These are phyloP conservation scores for Haematococcus lacustris DNA, from an alignment of 139 green algal species.

Conservation along the genomic window DNA sequence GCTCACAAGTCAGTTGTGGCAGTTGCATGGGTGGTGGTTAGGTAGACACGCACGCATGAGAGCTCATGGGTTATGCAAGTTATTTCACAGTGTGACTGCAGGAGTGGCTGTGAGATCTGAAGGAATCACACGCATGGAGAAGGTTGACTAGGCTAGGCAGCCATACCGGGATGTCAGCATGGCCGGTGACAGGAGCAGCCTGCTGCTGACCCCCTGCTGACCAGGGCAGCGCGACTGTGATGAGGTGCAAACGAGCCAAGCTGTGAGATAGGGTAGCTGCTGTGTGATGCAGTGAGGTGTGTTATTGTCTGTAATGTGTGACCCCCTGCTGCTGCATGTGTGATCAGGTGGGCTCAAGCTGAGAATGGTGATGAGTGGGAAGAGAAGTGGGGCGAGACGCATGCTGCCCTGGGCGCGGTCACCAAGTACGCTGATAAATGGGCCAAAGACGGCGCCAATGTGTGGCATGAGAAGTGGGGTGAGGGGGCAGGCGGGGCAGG, in stretches of 20 bases:
- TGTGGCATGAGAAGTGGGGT: conserved; percentile 88
- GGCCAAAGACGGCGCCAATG: conserved; percentile 56
- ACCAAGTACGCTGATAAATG: conserved; percentile 86
- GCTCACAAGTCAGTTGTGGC: too few species aligned
- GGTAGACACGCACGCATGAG: too few species aligned
- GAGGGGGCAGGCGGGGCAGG: too few species aligned
- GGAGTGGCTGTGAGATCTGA: too few species aligned
- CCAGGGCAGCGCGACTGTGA: neutral
- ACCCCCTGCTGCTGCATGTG: neutral
- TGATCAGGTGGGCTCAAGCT: conserved; percentile 29
- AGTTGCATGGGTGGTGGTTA: too few species aligned
- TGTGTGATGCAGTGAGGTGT: neutral
- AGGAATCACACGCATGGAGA: too few species aligned
- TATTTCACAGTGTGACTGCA: too few species aligned
- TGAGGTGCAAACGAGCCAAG: too few species aligned
- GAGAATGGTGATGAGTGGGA: conserved; percentile 70
- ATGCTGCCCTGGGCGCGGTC: conserved; percentile 41
- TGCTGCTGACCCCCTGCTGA: neutral
- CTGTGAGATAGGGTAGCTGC: too few species aligned
- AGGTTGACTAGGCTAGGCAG: too few species aligned
- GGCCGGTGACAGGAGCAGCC: conserved; percentile 6
- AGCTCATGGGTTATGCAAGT: too few species aligned
- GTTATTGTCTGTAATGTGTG: neutral
- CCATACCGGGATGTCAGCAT: conserved; percentile 55
- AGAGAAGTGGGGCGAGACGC: conserved; percentile 84